Percentiles rank a stretch among this genome's conserved stretches.
phyloP scores from a whole-genome alignment of 2,329 filamentous ascomycete genomes.

The Fusarium acutatum region DNA sequence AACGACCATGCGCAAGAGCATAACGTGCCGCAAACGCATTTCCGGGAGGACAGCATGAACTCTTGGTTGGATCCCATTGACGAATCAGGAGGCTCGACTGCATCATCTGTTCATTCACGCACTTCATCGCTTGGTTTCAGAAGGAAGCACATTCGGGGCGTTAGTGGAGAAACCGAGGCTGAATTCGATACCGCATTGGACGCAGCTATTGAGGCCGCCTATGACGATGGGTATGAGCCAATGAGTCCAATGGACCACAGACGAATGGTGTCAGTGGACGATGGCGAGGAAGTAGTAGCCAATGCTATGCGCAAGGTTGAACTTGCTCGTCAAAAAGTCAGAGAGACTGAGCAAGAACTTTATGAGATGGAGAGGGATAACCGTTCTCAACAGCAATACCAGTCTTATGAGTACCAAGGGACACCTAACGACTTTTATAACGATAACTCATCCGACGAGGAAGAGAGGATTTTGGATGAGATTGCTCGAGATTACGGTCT shows the following conservation, averaged over 20 bases:
- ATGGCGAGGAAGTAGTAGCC: constrained; percentile 56
- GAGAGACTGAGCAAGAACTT: constrained; percentile 77
- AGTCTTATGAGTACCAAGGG: constrained; percentile 34
- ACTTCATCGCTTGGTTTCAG: constrained; percentile 75
- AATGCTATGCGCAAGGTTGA: constrained; percentile 74
- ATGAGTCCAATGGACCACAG: constrained; percentile 59
- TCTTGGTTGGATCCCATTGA: constrained; percentile 96
- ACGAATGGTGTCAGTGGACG: constrained; percentile 48
- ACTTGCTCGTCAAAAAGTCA: constrained; percentile 77
- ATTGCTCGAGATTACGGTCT: constrained; percentile 86
- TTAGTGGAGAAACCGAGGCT: constrained; percentile 80
- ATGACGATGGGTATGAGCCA: constrained; percentile 89
- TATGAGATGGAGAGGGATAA: constrained; percentile 55
- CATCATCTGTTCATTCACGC: constrained; percentile 82
- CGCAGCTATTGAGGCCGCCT: constrained; percentile 94
- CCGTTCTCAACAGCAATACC: constrained; percentile 47
- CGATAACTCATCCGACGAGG: constrained; percentile 72
- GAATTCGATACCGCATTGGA: constrained; percentile 95
- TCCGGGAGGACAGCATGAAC: constrained; percentile 73
- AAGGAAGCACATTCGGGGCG: constrained; percentile 73
- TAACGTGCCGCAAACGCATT: constrained; percentile 50
- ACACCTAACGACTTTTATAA: constrained; percentile 67
- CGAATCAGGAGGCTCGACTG: constrained; percentile 83
- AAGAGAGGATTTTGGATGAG: constrained; percentile 84
- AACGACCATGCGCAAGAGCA: constrained; percentile 3